Evolutionary conservation across 331 rosid genomes (phyloP), one percentile per base, ranked within the genome.

Genomic region (Malus hybrid): DNA sequence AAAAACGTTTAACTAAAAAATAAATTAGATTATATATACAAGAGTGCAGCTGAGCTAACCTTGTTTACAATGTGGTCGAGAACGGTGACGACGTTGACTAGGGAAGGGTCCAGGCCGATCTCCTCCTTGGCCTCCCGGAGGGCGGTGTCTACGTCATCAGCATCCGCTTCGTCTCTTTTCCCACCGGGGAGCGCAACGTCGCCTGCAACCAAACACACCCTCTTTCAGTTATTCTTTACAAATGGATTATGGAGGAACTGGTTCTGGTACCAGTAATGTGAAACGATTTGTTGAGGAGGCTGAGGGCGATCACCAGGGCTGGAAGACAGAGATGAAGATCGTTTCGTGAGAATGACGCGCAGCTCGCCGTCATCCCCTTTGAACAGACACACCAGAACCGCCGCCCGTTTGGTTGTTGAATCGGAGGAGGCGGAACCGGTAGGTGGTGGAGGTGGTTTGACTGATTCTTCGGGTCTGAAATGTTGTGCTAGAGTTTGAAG

Each of bases 181-280:
- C 98, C 98, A 31, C 98, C 96, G 5, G 98, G 97, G 74, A 93
- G 82, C 42, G 96, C 86, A 73, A 93, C 97, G 66, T 93, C 98
- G 24, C 98, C 98, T 90, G 85, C 82, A 83, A 72, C 32, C 74
- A 77, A 73, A 56, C 34, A 67, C 72, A 65, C 61, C 69, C 71
- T 66, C 54, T 65, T 19, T 66, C 13, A 46, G 65, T 10, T 6
- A n/a, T 22, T 48, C 22, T 68, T 14, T 11, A 19, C 6, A 31
- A 69, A 32, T 32, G 31, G 31, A 29, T 29, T 29, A 32, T 32
- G 34, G 34, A 4, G 34, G 34, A 10, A 34, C 24, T 55, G 18
- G 3, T 18, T 20, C 60, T 19, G 24, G 27, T 54, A 46, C 14
- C 31, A 29, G 3, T 44, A 9, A 44, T 10, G 15, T 44, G 24